Evolutionary conservation across 768 basidiomycete species (phyloP).

Genomic region (Chalciporus chontae): DNA sequence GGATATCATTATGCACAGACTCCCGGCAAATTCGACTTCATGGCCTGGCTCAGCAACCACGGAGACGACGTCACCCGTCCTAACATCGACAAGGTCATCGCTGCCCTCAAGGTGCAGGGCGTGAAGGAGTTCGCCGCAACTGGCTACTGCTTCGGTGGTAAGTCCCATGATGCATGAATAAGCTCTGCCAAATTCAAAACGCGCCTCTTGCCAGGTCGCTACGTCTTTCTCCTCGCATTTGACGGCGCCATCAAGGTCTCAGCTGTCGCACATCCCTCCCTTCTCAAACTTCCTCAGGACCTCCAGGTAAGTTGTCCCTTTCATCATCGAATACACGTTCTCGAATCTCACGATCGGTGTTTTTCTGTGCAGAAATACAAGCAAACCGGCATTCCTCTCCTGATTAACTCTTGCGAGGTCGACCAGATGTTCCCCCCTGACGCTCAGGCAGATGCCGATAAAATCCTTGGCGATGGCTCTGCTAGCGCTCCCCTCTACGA

Average conservation of each 20-base stretch:
- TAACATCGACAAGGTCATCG: constrained; percentile 35
- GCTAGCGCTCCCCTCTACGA: constrained; percentile 41
- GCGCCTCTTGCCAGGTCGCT: constrained; percentile 21
- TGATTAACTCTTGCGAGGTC: constrained; percentile 63
- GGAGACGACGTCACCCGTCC: constrained; percentile 32
- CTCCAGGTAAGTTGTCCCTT: constrained; percentile 44
- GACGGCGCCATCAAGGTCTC: constrained; percentile 37
- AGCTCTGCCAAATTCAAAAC: too few species aligned
- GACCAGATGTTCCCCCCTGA: constrained; percentile 51
- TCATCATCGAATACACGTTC: neutral
- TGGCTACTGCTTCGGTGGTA: constrained; percentile 42
- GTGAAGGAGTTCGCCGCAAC: constrained; percentile 38
- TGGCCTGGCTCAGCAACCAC: constrained; percentile 18
- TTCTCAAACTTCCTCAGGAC: constrained; percentile 40
- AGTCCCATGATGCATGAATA: too few species aligned
- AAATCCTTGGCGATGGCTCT: constrained; percentile 44
- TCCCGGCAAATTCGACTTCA: constrained; percentile 21
- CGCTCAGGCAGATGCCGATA: constrained; percentile 42
- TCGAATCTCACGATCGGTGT: neutral
- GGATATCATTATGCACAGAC: neutral
- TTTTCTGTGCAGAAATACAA: constrained; percentile 43
- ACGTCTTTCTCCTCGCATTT: constrained; percentile 43
- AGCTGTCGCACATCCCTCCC: constrained; percentile 46
- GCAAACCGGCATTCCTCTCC: constrained; percentile 48
- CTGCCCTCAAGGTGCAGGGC: constrained; percentile 35